A percentile compares a stretch with the other conserved stretches of the same genome.
Evolutionary conservation across 1,139 yeast genomes (phyloP).

Genomic region (Taphrina flavorubra): DNA sequence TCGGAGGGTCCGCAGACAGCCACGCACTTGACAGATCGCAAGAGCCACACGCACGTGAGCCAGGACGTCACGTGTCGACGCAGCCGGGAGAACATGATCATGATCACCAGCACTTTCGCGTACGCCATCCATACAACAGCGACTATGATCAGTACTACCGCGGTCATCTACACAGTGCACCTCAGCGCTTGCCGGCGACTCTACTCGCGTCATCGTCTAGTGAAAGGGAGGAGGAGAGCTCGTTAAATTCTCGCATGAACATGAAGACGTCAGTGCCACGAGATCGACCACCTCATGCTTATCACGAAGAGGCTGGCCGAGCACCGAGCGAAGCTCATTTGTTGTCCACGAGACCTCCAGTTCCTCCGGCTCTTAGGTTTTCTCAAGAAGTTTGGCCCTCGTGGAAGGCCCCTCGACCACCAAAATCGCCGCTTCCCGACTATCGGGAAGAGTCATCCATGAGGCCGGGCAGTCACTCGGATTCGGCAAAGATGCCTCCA

Average conservation of each 20-base stretch:
- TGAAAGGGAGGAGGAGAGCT: constrained; percentile 4
- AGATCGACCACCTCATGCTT: not conserved
- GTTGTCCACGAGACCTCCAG: not conserved
- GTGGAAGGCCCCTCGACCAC: constrained; percentile 9
- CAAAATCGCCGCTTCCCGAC: not conserved
- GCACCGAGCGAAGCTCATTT: not conserved
- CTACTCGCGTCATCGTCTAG: constrained; percentile 11
- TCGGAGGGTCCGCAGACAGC: not conserved
- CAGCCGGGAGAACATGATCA: not conserved
- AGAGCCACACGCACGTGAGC: constrained; percentile 2
- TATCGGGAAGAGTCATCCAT: not conserved
- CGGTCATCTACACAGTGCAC: not conserved
- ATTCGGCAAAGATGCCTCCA: not conserved
- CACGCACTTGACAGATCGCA: constrained; percentile 1
- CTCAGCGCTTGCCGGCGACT: constrained; percentile 1
- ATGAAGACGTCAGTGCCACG: not conserved
- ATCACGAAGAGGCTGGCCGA: not conserved
- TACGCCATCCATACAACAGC: constrained; percentile 16
- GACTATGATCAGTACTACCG: constrained; percentile 16
- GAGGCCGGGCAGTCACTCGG: not conserved
- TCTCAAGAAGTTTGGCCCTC: not conserved
- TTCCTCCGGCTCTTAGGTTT: not conserved
- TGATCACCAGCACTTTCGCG: constrained; percentile 14
- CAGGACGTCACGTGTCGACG: not conserved
- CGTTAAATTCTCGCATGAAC: not conserved